These are phyloP conservation scores for Umbelopsis vinacea DNA, from an alignment of 192 early-diverging fungal species.

Conservation along the genomic window DNA sequence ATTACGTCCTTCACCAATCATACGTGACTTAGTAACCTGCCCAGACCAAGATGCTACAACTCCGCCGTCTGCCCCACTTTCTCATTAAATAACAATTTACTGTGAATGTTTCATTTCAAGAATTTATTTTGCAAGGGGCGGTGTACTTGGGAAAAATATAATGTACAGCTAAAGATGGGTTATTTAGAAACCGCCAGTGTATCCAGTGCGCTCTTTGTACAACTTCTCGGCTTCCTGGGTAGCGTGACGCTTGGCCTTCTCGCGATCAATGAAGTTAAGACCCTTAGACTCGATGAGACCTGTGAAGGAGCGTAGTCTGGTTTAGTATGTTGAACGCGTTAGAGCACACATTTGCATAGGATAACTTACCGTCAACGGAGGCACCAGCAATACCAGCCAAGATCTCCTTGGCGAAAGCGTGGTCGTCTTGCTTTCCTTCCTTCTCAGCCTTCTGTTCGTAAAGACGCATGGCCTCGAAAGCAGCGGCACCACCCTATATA, in stretches of 20 bases:
- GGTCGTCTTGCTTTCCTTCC: slow-evolving; percentile 33
- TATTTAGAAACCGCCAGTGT: slow-evolving; percentile 17
- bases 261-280: slow-evolving; percentile 48
- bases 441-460: slow-evolving; percentile 36
- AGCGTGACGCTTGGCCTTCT: slow-evolving; percentile 53
- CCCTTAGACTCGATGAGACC: slow-evolving; percentile 54
- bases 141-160: too few species aligned
- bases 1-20: too few species aligned
- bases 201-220: slow-evolving; percentile 38
- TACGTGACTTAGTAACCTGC: too few species aligned
- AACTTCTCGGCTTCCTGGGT: slow-evolving; percentile 46
- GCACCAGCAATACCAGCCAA: slow-evolving; percentile 49
- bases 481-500: slow-evolving; percentile 43
- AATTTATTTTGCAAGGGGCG: not conserved
- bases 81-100: too few species aligned
- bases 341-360: not conserved
- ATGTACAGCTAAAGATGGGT: not conserved
- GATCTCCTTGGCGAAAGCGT: slow-evolving; percentile 48
- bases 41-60: too few species aligned
- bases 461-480: slow-evolving; percentile 47
- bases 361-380: slow-evolving; percentile 36
- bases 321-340: not conserved
- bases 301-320: not conserved
- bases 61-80: too few species aligned
- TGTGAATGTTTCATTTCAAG: not conserved